These are phyloP conservation scores for Multifurca ochricompacta DNA, from an alignment of 768 basidiomycete genomes.

Conservation along the genomic window DNA sequence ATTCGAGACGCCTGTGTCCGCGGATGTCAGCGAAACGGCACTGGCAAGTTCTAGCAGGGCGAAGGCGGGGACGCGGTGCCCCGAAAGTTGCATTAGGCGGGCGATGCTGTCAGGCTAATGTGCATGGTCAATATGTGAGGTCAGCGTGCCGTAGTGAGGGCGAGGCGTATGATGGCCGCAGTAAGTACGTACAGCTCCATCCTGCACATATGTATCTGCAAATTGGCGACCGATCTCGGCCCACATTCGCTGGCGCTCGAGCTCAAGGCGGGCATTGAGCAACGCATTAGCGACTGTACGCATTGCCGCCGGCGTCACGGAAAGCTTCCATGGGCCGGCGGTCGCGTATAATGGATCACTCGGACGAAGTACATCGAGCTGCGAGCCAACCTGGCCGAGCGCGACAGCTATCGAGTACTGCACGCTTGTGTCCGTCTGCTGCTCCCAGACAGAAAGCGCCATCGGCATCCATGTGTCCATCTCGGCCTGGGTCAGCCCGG, in stretches of 20 bases:
- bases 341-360: constrained; percentile 32
- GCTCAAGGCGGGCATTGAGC: constrained; percentile 49
- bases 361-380: constrained; percentile 37
- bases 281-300: constrained; percentile 51
- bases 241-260: constrained; percentile 62
- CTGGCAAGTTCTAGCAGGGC: constrained; percentile 66
- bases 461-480: constrained; percentile 41
- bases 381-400: constrained; percentile 38
- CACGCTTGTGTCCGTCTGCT: constrained; percentile 53
- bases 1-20: constrained; percentile 57
- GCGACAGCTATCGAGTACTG: constrained; percentile 53
- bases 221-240: constrained; percentile 43
- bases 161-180: background rate
- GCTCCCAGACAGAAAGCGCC: constrained; percentile 50
- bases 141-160: background rate
- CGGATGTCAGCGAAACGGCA: constrained; percentile 62
- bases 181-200: constrained; percentile 7
- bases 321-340: constrained; percentile 39
- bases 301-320: constrained; percentile 25
- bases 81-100: constrained; percentile 42
- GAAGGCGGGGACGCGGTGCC: constrained; percentile 53
- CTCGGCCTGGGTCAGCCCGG: constrained; percentile 35
- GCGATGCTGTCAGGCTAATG: constrained; percentile 31
- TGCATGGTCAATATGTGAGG: background rate
- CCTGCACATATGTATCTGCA: constrained; percentile 41